phyloP scores from a whole-genome alignment of 768 basidiomycete genomes.

The Lentinus tigrinus region DNA sequence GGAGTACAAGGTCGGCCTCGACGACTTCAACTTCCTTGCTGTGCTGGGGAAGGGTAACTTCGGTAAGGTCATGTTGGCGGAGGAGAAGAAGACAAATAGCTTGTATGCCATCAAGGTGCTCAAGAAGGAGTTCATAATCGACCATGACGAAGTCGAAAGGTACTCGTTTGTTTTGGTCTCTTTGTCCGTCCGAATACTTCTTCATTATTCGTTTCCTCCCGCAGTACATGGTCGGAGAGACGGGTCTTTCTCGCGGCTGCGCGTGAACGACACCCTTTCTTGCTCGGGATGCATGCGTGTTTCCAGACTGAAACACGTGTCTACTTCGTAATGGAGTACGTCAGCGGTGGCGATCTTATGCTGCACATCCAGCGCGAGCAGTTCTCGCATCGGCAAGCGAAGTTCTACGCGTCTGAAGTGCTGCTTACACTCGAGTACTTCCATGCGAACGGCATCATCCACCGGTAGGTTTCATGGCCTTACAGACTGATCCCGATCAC shows the following conservation, averaged over 20 bases:
- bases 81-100: slow-evolving; percentile 89
- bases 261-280: slow-evolving; percentile 93
- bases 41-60: slow-evolving; percentile 99
- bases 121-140: slow-evolving; percentile 99
- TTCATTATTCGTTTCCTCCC: background rate
- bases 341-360: slow-evolving; percentile 99
- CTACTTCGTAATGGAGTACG: slow-evolving; percentile 99
- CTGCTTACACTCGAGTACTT: slow-evolving; percentile 96
- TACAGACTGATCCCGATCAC: background rate
- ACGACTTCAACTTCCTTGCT: slow-evolving; percentile 98
- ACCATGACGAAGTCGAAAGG: slow-evolving; percentile 99
- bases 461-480: slow-evolving; percentile 56
- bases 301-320: slow-evolving; percentile 99
- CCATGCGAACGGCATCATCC: slow-evolving; percentile 98
- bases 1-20: slow-evolving; percentile 89
- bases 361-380: slow-evolving; percentile 99
- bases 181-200: too few relatives aligned
- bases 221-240: slow-evolving; percentile 96
- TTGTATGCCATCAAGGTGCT: slow-evolving; percentile 99
- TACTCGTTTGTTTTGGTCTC: slow-evolving; percentile 33
- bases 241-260: slow-evolving; percentile 98
- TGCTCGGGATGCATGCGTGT: slow-evolving; percentile 95
- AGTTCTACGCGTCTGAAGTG: slow-evolving; percentile 98
- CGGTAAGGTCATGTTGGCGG: slow-evolving; percentile 99
- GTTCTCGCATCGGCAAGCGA: slow-evolving; percentile 97